These are phyloP conservation scores for Toxoplasma gondii DNA, from an alignment of 169 alveolate genomes.

Conservation along the genomic window DNA sequence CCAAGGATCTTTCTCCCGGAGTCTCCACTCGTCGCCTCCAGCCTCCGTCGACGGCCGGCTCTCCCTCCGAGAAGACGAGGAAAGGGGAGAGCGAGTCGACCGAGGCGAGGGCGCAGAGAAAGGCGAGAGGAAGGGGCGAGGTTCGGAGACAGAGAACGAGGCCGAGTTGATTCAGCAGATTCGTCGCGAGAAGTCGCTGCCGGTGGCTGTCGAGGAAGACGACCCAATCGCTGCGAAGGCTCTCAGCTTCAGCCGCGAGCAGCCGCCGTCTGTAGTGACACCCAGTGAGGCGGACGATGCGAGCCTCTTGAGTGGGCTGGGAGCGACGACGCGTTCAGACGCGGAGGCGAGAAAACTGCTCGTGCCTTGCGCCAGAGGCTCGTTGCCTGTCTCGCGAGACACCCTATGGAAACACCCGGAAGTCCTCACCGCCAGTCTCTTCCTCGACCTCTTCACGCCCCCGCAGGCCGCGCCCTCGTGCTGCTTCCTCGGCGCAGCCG, in stretches of 20 bases:
- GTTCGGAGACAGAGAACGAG: background rate
- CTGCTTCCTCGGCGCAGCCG: background rate
- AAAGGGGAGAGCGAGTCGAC: background rate
- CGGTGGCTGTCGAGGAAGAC: background rate
- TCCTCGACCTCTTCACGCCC: constrained; percentile 3
- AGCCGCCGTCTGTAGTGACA: background rate
- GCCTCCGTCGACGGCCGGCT: background rate
- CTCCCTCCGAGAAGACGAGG: background rate
- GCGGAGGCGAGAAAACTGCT: background rate
- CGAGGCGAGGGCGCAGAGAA: background rate
- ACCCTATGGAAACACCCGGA: background rate
- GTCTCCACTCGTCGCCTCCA: background rate
- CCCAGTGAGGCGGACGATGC: too few species aligned
- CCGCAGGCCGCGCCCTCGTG: background rate
- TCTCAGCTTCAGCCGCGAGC: background rate
- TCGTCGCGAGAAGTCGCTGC: constrained; percentile 35
- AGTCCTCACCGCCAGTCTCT: background rate
- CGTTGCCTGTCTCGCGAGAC: background rate
- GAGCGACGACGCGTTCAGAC: background rate
- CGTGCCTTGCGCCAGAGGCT: background rate
- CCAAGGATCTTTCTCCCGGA: background rate
- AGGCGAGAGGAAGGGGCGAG: background rate
- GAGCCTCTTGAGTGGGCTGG: background rate
- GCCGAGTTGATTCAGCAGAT: background rate
- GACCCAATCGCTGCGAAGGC: constrained; percentile 11